A percentile compares a stretch with the other conserved stretches of the same genome.
phyloP scores from a whole-genome alignment of 495 filamentous ascomycete species.

The Aspergillus egyptiacus region DNA sequence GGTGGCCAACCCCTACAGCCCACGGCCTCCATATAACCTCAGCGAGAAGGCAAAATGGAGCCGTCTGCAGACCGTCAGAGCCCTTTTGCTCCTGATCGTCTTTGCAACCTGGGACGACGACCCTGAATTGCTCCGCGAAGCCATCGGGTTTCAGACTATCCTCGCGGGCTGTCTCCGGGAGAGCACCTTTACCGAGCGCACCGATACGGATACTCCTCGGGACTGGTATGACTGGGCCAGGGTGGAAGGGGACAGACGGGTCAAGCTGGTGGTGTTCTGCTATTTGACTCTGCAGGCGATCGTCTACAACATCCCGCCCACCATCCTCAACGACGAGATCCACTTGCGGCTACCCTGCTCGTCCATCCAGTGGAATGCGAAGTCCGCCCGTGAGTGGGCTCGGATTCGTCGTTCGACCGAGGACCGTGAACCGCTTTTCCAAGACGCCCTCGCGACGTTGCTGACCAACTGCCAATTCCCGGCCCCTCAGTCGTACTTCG shows the following conservation, averaged over 20 bases:
- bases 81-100: slow-evolving; percentile 32
- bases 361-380: too few relatives aligned
- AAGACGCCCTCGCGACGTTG: slow-evolving; percentile 34
- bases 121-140: slow-evolving; percentile 35
- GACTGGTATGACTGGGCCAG: slow-evolving; percentile 2
- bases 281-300: too few relatives aligned
- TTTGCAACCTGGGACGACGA: slow-evolving; percentile 37
- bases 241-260: too few relatives aligned
- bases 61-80: slow-evolving; percentile 32
- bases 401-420: slow-evolving; percentile 13
- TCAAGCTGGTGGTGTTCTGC: too few relatives aligned
- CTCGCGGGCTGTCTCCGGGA: slow-evolving; percentile 15
- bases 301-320: too few relatives aligned
- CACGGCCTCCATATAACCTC: slow-evolving; percentile 13
- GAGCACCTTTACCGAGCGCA: too few relatives aligned
- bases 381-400: too few relatives aligned
- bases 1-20: slow-evolving; percentile 24
- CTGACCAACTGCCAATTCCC: slow-evolving; percentile 28
- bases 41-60: neutral
- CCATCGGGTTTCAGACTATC: slow-evolving; percentile 29
- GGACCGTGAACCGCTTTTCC: slow-evolving; percentile 34
- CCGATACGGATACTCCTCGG: slow-evolving; percentile 14
- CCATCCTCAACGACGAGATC: too few relatives aligned
- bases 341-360: too few relatives aligned
- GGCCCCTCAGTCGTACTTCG: slow-evolving; percentile 29